These are phyloP conservation scores for Stemphylium beticola DNA, from an alignment of 2,329 filamentous ascomycete species.

Conservation along the genomic window DNA sequence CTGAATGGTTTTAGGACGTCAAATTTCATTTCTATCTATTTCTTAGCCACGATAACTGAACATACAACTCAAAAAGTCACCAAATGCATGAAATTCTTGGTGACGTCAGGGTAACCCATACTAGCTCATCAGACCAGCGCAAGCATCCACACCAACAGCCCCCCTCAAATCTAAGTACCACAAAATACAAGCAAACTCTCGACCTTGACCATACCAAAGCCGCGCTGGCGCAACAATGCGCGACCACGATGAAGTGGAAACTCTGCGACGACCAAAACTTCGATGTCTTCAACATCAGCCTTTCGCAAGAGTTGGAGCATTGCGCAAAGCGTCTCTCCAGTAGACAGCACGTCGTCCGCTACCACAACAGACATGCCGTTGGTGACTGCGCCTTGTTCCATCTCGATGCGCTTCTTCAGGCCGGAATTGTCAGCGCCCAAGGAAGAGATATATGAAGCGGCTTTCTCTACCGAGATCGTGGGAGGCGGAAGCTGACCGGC, in stretches of 20 bases:
- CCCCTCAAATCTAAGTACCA: constrained; percentile 28
- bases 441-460: constrained; percentile 62
- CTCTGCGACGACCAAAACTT: constrained; percentile 63
- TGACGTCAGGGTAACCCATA: too few species aligned
- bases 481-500: constrained; percentile 66
- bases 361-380: constrained; percentile 57
- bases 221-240: constrained; percentile 52
- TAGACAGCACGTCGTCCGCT: constrained; percentile 66
- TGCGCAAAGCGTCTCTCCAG: constrained; percentile 61
- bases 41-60: too few species aligned
- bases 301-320: constrained; percentile 57
- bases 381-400: constrained; percentile 53
- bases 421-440: constrained; percentile 22
- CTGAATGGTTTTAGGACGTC: too few species aligned
- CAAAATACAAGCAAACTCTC: constrained; percentile 62
- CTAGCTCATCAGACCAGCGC: too few species aligned
- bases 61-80: too few species aligned
- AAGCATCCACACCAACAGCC: too few species aligned
- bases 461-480: constrained; percentile 56
- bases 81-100: too few species aligned
- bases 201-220: constrained; percentile 59
- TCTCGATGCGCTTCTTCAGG: constrained; percentile 56
- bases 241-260: constrained; percentile 63
- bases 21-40: too few species aligned
- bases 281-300: constrained; percentile 53